Evolutionary conservation across 225 moss, liverwort and hornwort species (phyloP).

Genomic region (Ulota crispa): DNA sequence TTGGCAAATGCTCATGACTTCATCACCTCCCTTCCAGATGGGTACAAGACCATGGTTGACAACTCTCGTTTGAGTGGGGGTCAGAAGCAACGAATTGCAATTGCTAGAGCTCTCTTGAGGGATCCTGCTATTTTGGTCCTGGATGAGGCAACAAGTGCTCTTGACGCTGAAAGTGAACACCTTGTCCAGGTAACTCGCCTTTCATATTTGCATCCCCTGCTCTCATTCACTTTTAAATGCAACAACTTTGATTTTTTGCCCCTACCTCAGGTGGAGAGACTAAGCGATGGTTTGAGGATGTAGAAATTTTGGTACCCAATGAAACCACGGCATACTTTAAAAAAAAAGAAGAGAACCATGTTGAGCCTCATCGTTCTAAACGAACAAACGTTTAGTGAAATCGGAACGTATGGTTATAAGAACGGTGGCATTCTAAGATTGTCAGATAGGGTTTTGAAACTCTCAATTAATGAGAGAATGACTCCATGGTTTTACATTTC

Average conservation of each 20-base stretch:
- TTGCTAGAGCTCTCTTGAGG: slow-evolving; percentile 89
- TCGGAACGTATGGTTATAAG: not conserved
- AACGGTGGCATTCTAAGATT: not conserved
- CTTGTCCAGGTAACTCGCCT: slow-evolving; percentile 73
- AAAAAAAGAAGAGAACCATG: not conserved
- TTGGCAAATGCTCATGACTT: slow-evolving; percentile 97
- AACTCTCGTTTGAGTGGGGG: slow-evolving; percentile 95
- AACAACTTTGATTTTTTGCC: not conserved
- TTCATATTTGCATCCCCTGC: not conserved
- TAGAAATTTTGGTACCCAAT: not conserved
- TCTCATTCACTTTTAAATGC: not conserved
- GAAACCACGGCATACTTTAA: not conserved
- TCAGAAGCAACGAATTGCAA: slow-evolving; percentile 98
- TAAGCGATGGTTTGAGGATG: not conserved
- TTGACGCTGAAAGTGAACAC: slow-evolving; percentile 98
- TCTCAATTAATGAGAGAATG: not conserved
- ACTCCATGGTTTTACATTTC: not conserved
- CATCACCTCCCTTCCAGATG: slow-evolving; percentile 80
- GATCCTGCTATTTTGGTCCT: slow-evolving; percentile 86
- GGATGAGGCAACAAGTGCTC: slow-evolving; percentile 98
- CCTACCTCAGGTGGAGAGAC: not conserved
- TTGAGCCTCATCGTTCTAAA: not conserved
- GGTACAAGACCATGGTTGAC: slow-evolving; percentile 87
- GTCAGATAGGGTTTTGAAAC: not conserved
- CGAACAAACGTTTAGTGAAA: not conserved